A percentile compares a stretch with the other conserved stretches of the same genome.
Evolutionary conservation across 1,139 yeast genomes (phyloP).

Genomic region (Zygosaccharomyces sapae): DNA sequence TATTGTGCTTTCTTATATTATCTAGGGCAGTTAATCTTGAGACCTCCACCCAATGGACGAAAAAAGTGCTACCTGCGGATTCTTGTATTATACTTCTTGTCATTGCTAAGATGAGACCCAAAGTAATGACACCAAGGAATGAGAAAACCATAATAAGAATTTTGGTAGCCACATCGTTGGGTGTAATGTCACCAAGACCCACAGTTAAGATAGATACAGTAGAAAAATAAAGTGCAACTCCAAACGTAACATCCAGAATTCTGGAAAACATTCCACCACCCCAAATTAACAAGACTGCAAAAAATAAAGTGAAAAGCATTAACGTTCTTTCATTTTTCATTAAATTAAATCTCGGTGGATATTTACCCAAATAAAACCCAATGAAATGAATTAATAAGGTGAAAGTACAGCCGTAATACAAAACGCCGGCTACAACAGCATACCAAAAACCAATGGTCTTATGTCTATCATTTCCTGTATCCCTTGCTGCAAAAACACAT

Average conservation of each 20-base stretch:
- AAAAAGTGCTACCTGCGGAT: slow-evolving; percentile 57
- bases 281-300: slow-evolving; percentile 64
- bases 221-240: slow-evolving; percentile 65
- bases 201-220: slow-evolving; percentile 69
- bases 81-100: slow-evolving; percentile 60
- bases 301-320: slow-evolving; percentile 62
- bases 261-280: slow-evolving; percentile 58
- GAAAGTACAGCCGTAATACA: slow-evolving; percentile 55
- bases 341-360: slow-evolving; percentile 66
- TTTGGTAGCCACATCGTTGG: slow-evolving; percentile 49
- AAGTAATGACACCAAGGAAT: slow-evolving; percentile 60
- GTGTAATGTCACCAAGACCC: slow-evolving; percentile 73
- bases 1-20: slow-evolving; percentile 22
- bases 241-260: slow-evolving; percentile 46
- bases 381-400: slow-evolving; percentile 53
- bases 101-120: slow-evolving; percentile 70
- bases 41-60: slow-evolving; percentile 57
- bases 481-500: slow-evolving; percentile 34
- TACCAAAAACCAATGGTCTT: slow-evolving; percentile 72
- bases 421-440: slow-evolving; percentile 58
- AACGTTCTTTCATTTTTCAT: slow-evolving; percentile 63
- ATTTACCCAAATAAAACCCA: slow-evolving; percentile 56
- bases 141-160: slow-evolving; percentile 61
- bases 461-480: slow-evolving; percentile 22
- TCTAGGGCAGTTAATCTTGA: slow-evolving; percentile 29